Evolutionary conservation across 83 land plant genomes (phyloP), one percentile per base, ranked within the genome.

Genomic region (Picea engelmannii): DNA sequence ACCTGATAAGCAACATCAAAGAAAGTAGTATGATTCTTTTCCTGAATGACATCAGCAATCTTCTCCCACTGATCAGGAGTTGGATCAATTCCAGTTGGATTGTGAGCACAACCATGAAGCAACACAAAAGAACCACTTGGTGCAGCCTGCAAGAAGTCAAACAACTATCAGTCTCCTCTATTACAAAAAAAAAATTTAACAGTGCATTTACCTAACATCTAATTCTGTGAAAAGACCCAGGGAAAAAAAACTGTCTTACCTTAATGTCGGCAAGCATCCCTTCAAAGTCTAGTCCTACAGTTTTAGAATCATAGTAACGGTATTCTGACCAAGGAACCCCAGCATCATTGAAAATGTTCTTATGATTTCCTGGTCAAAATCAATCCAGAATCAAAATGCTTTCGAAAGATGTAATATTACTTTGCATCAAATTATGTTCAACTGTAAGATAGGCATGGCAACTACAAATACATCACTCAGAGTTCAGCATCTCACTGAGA

Each of bases 51-150:
- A 88, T 96, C 96, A 78, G 97, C 97, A 81, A 98, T 94, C 64
- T 86, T 87, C 76, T 92, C 93, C 98, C 99, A 98, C 82, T 98
- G 93, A 66, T 98, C 96, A 69, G 90, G 90, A 81, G 99, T 98
- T 23, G 99, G 99, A 82, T 98, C 99, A 71, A 96, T 92, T 47
- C 99, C 98, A 85, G 99, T 98, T 66, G 99, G 99, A 84, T 98
- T 98, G 88, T 98, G 99, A 63, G 99, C 99, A 94, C 99, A 98
- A 9, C 98, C 99, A 86, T 98, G 99, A 61, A 98, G 92, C 80
- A 98, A 76, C 12, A 98, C 82, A 80, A 98, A 89, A 16, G 96
- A 94, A 25, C 99, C 99, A 80, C 88, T 90, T 80, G 99, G 99
- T 52, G 99, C 99, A 73, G 86, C 96, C 99, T 98, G 83, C 12